A percentile compares a stretch with the other conserved stretches of the same genome.
These are phyloP conservation scores for Taphrina pruni DNA, from an alignment of 1,139 yeast species.

Conservation along the genomic window DNA sequence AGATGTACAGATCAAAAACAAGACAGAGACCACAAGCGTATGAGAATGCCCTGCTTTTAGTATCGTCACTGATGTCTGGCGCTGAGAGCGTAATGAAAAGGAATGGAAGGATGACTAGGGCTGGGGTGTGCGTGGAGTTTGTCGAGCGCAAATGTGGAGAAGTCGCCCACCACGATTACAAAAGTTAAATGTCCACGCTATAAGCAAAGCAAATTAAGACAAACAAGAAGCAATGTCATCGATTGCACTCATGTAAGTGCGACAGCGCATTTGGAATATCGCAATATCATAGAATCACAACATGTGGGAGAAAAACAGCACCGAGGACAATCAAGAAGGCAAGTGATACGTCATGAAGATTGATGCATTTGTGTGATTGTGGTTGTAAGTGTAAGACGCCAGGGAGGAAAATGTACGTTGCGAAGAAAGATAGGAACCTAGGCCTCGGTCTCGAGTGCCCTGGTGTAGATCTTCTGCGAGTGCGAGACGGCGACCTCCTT, in stretches of 20 bases:
- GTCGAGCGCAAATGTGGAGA: background rate
- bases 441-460: slow-evolving; percentile 35
- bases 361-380: slow-evolving; percentile 21
- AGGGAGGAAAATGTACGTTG: slow-evolving; percentile 13
- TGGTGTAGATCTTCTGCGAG: slow-evolving; percentile 88
- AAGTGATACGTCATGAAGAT: slow-evolving; percentile 1
- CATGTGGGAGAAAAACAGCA: background rate
- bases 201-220: background rate
- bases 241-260: too few relatives aligned
- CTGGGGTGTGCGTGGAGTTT: background rate
- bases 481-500: slow-evolving; percentile 94
- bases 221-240: background rate
- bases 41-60: background rate
- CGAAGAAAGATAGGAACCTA: slow-evolving; percentile 7
- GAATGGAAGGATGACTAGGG: too few relatives aligned
- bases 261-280: background rate
- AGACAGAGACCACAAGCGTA: background rate
- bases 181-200: background rate
- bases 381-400: slow-evolving; percentile 7
- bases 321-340: background rate
- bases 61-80: background rate
- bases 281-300: background rate
- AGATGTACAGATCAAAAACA: background rate
- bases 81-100: too few relatives aligned
- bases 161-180: background rate